Percentiles rank a stretch among this genome's conserved stretches.
phyloP scores from a whole-genome alignment of 768 basidiomycete species.

The Tricholoma furcatifolium region DNA sequence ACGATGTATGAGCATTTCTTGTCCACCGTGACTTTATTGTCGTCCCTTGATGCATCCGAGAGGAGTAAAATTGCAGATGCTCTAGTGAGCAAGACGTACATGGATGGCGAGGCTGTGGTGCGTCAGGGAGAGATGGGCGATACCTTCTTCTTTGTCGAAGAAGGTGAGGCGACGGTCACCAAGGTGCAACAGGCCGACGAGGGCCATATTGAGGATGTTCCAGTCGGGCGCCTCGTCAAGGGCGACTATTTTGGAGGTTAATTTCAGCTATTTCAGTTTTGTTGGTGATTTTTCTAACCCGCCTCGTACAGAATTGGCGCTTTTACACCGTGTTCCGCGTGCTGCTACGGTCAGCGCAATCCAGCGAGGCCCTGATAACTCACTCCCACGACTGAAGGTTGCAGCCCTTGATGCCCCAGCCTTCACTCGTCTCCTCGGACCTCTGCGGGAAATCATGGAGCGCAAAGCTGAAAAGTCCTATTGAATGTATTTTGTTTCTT shows the following conservation, averaged over 20 bases:
- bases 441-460: slow-evolving; percentile 91
- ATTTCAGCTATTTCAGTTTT: slow-evolving; percentile 21
- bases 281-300: not conserved
- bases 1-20: slow-evolving; percentile 98
- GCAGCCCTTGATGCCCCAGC: slow-evolving; percentile 91
- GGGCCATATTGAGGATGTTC: slow-evolving; percentile 59
- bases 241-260: slow-evolving; percentile 99
- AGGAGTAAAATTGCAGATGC: slow-evolving; percentile 98
- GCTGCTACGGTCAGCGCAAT: slow-evolving; percentile 95
- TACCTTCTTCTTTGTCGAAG: slow-evolving; percentile 97
- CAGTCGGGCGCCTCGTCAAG: slow-evolving; percentile 75
- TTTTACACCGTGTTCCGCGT: slow-evolving; percentile 85
- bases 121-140: slow-evolving; percentile 93
- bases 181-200: slow-evolving; percentile 65
- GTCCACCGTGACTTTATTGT: slow-evolving; percentile 83
- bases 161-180: slow-evolving; percentile 85
- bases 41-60: slow-evolving; percentile 83
- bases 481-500: slow-evolving; percentile 15
- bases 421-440: slow-evolving; percentile 92
- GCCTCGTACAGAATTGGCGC: slow-evolving; percentile 70
- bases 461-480: slow-evolving; percentile 82
- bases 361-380: slow-evolving; percentile 39
- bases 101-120: slow-evolving; percentile 86
- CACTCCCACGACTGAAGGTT: slow-evolving; percentile 76
- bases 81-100: slow-evolving; percentile 77